A percentile compares a stretch with the other conserved stretches of the same genome.
phyloP scores from a whole-genome alignment of 2,329 filamentous ascomycete species.

The Pestalotiopsis sp. region DNA sequence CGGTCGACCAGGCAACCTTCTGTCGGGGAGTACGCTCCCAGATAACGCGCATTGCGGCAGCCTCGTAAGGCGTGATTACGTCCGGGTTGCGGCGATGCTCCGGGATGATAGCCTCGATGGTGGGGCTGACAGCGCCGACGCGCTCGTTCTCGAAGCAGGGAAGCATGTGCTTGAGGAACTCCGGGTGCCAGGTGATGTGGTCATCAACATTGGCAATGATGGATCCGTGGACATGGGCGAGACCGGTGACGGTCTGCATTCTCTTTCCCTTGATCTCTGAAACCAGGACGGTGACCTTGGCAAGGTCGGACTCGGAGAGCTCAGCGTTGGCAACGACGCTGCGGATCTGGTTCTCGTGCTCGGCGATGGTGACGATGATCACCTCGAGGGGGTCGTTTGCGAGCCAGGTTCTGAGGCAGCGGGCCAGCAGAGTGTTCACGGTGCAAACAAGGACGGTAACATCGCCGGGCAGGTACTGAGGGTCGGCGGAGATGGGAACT shows the following conservation, averaged over 20 bases:
- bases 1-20: background rate
- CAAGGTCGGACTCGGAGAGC: conserved; percentile 10
- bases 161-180: background rate
- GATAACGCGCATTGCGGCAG: conserved; percentile 3
- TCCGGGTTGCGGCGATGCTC: conserved; percentile 1
- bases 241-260: background rate
- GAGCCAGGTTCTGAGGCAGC: background rate
- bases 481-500: background rate
- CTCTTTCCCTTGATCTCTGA: background rate
- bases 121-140: background rate
- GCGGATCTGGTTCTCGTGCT: background rate
- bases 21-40: conserved; percentile 2
- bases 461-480: background rate
- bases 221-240: background rate
- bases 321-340: conserved; percentile 13
- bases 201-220: background rate
- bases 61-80: conserved; percentile 15
- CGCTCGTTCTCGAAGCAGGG: background rate
- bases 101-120: conserved; percentile 9
- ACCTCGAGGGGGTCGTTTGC: background rate
- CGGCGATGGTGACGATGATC: background rate
- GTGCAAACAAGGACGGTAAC: background rate
- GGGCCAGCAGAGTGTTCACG: background rate
- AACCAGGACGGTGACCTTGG: background rate
- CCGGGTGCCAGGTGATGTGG: background rate